Evolutionary conservation across 495 filamentous ascomycete genomes (phyloP).

Genomic region (Penicillium canariense): DNA sequence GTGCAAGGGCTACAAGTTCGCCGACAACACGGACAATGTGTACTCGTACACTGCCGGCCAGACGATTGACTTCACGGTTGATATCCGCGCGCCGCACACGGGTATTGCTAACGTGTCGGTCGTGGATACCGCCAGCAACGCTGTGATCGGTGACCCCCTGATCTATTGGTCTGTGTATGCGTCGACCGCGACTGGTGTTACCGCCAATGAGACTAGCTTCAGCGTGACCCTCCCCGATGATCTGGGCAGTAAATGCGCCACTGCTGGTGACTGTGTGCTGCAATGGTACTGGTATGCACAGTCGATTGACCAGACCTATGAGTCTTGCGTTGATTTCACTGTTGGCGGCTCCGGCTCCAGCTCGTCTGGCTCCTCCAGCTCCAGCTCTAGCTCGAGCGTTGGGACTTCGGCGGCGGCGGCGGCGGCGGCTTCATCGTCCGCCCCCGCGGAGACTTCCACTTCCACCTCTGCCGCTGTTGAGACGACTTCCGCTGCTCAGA

Average conservation of each 20-base stretch:
- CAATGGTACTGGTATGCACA: slow-evolving; percentile 70
- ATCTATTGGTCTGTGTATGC: slow-evolving; percentile 58
- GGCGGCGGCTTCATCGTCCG: not conserved
- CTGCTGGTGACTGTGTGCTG: slow-evolving; percentile 63
- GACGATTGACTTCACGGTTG: slow-evolving; percentile 56
- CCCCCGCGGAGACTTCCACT: not conserved
- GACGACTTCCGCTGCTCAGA: slow-evolving; percentile 4
- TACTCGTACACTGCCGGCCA: slow-evolving; percentile 60
- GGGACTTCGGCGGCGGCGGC: not conserved
- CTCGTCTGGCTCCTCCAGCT: slow-evolving; percentile 8
- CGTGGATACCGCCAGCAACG: slow-evolving; percentile 60
- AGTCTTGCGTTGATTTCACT: slow-evolving; percentile 71
- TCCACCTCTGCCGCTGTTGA: slow-evolving; percentile 1
- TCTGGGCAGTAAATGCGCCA: slow-evolving; percentile 54
- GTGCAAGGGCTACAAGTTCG: slow-evolving; percentile 72
- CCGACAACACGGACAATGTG: slow-evolving; percentile 65
- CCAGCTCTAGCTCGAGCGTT: slow-evolving; percentile 3
- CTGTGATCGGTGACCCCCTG: slow-evolving; percentile 55
- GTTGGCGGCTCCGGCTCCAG: slow-evolving; percentile 31
- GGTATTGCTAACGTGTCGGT: slow-evolving; percentile 70
- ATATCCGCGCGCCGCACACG: slow-evolving; percentile 61
- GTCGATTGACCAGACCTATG: slow-evolving; percentile 67
- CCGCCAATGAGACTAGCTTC: slow-evolving; percentile 60
- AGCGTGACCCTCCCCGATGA: slow-evolving; percentile 60
- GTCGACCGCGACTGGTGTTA: slow-evolving; percentile 46